These are phyloP conservation scores for Neofusicoccum kwambonambiense DNA, from an alignment of 2,329 filamentous ascomycete genomes.

Conservation along the genomic window DNA sequence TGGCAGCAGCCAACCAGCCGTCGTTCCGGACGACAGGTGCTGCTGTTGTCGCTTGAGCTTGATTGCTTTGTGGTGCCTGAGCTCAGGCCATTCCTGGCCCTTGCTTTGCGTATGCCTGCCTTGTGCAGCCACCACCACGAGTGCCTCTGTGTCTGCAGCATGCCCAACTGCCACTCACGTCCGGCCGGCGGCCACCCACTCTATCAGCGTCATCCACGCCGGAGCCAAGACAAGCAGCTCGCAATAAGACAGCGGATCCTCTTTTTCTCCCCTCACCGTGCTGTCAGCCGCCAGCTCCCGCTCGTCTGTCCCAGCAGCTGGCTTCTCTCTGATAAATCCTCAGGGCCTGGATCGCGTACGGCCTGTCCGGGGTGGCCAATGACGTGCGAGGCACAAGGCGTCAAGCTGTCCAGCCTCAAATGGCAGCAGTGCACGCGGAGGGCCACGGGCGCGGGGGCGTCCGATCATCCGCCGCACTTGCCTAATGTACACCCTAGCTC, in stretches of 20 bases:
- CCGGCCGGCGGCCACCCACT: too few relatives aligned
- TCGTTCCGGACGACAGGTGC: neutral
- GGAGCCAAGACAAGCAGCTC: neutral
- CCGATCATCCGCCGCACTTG: conserved; percentile 7
- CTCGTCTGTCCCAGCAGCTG: neutral
- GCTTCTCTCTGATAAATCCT: neutral
- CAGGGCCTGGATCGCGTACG: neutral
- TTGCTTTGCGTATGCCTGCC: neutral
- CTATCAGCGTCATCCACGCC: too few relatives aligned
- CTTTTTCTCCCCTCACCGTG: neutral
- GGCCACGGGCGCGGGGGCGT: neutral
- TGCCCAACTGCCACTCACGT: neutral
- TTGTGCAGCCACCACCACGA: neutral
- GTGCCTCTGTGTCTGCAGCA: neutral
- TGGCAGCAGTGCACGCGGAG: neutral
- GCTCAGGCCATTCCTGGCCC: neutral
- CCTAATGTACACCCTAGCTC: neutral
- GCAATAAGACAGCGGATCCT: neutral
- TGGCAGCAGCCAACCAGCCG: neutral
- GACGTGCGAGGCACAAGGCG: neutral
- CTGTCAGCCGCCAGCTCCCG: neutral
- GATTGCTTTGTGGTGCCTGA: neutral
- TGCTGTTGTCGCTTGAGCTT: neutral
- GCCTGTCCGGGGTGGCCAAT: neutral
- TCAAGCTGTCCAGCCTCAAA: neutral